Base-by-base conservation (phyloP, 2,329 filamentous ascomycete genomes). In the Fusarium mundagurra region DNA sequence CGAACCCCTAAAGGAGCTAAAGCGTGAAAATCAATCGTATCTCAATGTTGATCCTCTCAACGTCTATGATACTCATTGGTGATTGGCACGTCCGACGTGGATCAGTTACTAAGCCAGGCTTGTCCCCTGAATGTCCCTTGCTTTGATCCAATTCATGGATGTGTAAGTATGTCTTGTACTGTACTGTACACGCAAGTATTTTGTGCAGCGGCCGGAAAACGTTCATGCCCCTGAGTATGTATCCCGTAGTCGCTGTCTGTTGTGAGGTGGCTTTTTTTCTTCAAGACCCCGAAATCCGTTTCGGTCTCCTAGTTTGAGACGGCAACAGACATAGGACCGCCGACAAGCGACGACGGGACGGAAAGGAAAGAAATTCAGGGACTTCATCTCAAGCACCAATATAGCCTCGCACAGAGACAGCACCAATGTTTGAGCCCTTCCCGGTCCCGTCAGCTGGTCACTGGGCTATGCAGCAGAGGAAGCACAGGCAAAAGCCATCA, bases 21-120 rank as follows among this genome's bases (percentile, higher is more conserved):
- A 75, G 69, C 64, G 54, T 72, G 76, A 45, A 69, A 70, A 74
- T 78, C 76, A 72, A 75, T 78, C 76, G 74, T 77, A 70, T 73
- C 67, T 67, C 55, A 63, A 57, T 41, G 70, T 47, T 63, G 63
- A 64, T 64, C 57, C 61, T 71, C 69, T 64, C 67, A 77, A 74
- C 64, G 59, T 60, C 67, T 64, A 64, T 54, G 41, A 48, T 61
- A 58, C 57, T 54, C 43, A 69, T 68, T 74, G 72, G 60, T 64
- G 43, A 64, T 61, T 74, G 72, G 60, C 39, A 62, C 39, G 44
- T 75, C 67, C 58, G 66, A 22, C 47, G 53, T 54, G 58, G 53
- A 68, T 64, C 47, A 61, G 64, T 66, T 62, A 58, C 61, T 65
- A 58, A 72, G 61, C 64, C 33, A 54, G 47, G 60, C 29, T 38